phyloP scores from a whole-genome alignment of 1,139 yeast genomes.

The Hansenula anomala region DNA sequence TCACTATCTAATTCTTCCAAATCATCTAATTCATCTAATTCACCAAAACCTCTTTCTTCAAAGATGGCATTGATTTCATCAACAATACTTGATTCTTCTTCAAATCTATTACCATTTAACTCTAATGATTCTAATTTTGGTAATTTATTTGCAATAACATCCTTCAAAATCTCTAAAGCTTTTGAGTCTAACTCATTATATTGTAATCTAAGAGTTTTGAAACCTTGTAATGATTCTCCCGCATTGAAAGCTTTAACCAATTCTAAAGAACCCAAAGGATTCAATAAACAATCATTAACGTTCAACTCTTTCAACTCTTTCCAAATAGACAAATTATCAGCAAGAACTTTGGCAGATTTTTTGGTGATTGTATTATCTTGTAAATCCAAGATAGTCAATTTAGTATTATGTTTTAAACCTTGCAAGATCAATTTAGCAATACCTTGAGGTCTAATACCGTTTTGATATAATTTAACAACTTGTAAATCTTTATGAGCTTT shows the following conservation, averaged over 20 bases:
- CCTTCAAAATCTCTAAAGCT: conserved; percentile 53
- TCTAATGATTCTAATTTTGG: conserved; percentile 65
- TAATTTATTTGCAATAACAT: conserved; percentile 48
- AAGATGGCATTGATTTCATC: conserved; percentile 56
- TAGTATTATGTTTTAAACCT: conserved; percentile 61
- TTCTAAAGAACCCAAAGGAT: conserved; percentile 63
- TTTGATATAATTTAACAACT: conserved; percentile 81
- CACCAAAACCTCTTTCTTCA: conserved; percentile 72
- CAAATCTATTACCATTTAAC: conserved; percentile 87
- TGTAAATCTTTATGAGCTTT: conserved; percentile 66
- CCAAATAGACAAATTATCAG: conserved; percentile 54
- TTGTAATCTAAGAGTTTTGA: conserved; percentile 69
- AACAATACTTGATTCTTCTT: conserved; percentile 65
- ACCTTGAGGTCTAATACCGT: conserved; percentile 95
- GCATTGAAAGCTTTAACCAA: conserved; percentile 44
- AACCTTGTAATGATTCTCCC: conserved; percentile 32
- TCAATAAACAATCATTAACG: conserved; percentile 83
- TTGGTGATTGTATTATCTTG: conserved; percentile 93
- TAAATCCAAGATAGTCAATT: conserved; percentile 69
- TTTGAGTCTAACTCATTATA: conserved; percentile 80
- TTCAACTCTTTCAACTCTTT: conserved; percentile 64
- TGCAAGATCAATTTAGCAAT: conserved; percentile 66
- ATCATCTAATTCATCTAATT: conserved; percentile 87
- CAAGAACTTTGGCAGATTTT: conserved; percentile 75
- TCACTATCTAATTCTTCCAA: conserved; percentile 88